phyloP scores from a whole-genome alignment of 352 stramenopile genomes.

The Pythium apleroticum region DNA sequence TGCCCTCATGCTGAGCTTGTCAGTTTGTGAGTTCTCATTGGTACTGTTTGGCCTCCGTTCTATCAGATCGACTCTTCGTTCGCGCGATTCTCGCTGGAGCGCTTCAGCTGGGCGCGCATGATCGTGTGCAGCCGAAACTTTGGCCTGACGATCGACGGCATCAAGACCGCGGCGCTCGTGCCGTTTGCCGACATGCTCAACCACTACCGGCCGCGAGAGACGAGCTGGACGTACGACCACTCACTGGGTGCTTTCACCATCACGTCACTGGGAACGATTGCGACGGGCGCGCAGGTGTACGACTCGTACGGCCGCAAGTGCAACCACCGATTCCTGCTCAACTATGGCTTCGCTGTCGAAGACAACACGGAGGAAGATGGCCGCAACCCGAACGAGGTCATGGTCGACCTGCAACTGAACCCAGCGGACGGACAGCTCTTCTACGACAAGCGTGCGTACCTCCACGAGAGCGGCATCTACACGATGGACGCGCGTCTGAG shows the following conservation, averaged over 20 bases:
- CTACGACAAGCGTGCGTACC: conserved; percentile 83
- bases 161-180: conserved; percentile 97
- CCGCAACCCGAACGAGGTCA: conserved; percentile 98
- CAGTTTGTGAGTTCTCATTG: background rate
- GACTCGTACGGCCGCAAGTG: conserved; percentile 99
- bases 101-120: conserved; percentile 99
- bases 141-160: conserved; percentile 95
- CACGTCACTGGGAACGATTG: conserved; percentile 83
- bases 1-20: background rate
- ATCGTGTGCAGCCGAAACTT: conserved; percentile 99
- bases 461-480: conserved; percentile 85
- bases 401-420: conserved; percentile 80
- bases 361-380: conserved; percentile 98
- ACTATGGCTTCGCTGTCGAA: conserved; percentile 99
- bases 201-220: conserved; percentile 98
- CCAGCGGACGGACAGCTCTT: conserved; percentile 66
- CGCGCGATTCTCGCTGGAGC: conserved; percentile 91
- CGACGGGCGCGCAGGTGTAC: conserved; percentile 93
- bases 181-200: conserved; percentile 99
- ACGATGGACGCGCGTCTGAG: conserved; percentile 86
- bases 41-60: background rate
- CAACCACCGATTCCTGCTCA: conserved; percentile 99
- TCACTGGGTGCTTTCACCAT: conserved; percentile 87
- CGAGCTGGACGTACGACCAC: conserved; percentile 90
- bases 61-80: conserved; percentile 87